These are phyloP conservation scores for Cochlearia excelsa DNA, from an alignment of 345 rosid species.

Conservation along the genomic window DNA sequence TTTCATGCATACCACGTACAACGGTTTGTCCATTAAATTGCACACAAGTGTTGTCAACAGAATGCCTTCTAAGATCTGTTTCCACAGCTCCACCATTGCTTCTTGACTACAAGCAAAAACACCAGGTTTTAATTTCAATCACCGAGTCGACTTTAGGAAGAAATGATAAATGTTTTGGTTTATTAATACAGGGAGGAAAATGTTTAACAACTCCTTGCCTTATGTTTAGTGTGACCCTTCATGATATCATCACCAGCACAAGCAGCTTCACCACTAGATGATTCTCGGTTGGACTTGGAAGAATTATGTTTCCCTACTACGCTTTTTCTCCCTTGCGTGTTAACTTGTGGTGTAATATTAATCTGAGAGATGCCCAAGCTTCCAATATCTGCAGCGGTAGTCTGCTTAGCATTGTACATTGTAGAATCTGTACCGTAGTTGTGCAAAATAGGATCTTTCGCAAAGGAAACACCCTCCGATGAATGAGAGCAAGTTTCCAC, in stretches of 20 bases:
- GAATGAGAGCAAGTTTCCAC: slow-evolving; percentile 43
- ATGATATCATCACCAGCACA: slow-evolving; percentile 32
- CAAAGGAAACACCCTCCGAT: slow-evolving; percentile 40
- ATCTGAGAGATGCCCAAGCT: slow-evolving; percentile 34
- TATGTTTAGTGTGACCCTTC: slow-evolving; percentile 42
- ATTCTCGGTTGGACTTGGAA: slow-evolving; percentile 42
- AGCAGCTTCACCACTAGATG: slow-evolving; percentile 32
- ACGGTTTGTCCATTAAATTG: slow-evolving; percentile 36
- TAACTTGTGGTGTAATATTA: slow-evolving; percentile 43
- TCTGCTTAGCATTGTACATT: slow-evolving; percentile 33
- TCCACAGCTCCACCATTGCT: slow-evolving; percentile 38
- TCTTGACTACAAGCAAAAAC: slow-evolving; percentile 41
- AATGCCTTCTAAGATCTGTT: slow-evolving; percentile 38
- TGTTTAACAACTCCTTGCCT: slow-evolving; percentile 36
- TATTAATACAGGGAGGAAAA: neutral
- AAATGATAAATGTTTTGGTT: neutral
- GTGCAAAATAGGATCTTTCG: slow-evolving; percentile 38
- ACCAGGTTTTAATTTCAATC: slow-evolving; percentile 18
- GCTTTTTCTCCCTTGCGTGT: slow-evolving; percentile 46
- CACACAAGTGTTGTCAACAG: slow-evolving; percentile 36
- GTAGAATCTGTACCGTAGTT: slow-evolving; percentile 37
- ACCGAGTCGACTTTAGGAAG: slow-evolving; percentile 10
- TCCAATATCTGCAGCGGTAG: slow-evolving; percentile 24
- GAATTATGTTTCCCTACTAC: slow-evolving; percentile 41
- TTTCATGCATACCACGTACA: slow-evolving; percentile 37